Conservation (phyloP, 2,329 filamentous ascomycete species). For the Colletotrichum navitas region DNA sequence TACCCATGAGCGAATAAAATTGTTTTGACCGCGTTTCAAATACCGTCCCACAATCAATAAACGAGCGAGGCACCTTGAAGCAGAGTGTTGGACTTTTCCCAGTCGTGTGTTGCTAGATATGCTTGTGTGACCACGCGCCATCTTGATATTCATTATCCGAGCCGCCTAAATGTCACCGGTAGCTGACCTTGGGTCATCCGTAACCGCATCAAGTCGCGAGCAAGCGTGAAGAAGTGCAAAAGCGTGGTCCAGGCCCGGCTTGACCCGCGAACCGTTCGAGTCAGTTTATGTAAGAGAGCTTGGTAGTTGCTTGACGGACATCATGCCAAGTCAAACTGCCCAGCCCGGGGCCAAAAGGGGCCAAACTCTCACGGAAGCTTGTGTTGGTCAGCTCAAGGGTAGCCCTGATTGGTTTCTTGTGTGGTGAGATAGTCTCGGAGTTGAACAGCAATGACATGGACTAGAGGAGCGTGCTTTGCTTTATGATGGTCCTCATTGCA, state of each 20-base stretch:
- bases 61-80: too few species aligned
- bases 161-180: background rate
- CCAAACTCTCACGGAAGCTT: background rate
- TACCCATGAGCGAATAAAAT: background rate
- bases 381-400: background rate
- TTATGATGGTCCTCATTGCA: too few species aligned
- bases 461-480: conserved; percentile 1
- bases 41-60: too few species aligned
- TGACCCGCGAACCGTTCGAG: conserved; percentile 4
- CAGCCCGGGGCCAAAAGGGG: background rate
- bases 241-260: background rate
- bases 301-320: conserved; percentile 21
- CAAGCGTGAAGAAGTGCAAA: background rate
- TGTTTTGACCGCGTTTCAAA: background rate
- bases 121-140: background rate
- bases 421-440: background rate
- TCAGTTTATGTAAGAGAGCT: conserved; percentile 13
- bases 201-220: background rate
- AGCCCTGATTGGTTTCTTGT: background rate
- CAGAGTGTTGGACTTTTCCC: too few species aligned
- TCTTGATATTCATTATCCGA: background rate
- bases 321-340: conserved; percentile 15
- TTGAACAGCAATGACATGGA: background rate
- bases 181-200: too few species aligned
- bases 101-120: background rate